These are phyloP conservation scores for Lichtheimia hyalospora DNA, from an alignment of 371 early-diverging fungal species.

Conservation along the genomic window DNA sequence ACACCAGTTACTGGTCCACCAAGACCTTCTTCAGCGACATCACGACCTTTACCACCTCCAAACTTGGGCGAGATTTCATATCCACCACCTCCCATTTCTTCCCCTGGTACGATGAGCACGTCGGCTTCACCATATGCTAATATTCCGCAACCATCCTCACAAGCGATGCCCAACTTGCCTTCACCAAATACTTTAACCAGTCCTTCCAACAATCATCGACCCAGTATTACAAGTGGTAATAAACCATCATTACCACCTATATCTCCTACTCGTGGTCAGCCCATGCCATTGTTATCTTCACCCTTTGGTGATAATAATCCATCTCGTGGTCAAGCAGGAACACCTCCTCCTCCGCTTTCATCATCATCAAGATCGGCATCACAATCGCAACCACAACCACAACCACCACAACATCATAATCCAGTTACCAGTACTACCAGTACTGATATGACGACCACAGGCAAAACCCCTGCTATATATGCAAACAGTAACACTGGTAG, in stretches of 20 bases:
- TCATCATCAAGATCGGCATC: slow-evolving; percentile 1
- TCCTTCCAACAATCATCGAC: neutral
- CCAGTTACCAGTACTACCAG: neutral
- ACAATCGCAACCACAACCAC: neutral
- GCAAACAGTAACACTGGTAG: neutral
- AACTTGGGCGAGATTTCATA: slow-evolving; percentile 8
- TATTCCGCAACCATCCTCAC: slow-evolving; percentile 4
- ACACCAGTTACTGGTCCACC: slow-evolving; percentile 5
- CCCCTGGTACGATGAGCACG: slow-evolving; percentile 6
- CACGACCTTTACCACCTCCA: slow-evolving; percentile 11
- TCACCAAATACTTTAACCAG: slow-evolving; percentile 4
- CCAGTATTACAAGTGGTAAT: neutral
- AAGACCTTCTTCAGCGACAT: slow-evolving; percentile 8
- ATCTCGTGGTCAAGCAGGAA: slow-evolving; percentile 2
- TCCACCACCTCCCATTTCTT: slow-evolving; percentile 9
- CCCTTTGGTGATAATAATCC: neutral
- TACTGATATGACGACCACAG: neutral
- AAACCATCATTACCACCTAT: slow-evolving; percentile 12
- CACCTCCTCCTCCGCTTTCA: slow-evolving; percentile 5
- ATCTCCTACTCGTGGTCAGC: slow-evolving; percentile 7
- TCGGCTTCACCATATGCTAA: slow-evolving; percentile 7
- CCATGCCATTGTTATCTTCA: slow-evolving; percentile 2
- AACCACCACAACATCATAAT: slow-evolving; percentile 1
- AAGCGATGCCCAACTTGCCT: slow-evolving; percentile 6
- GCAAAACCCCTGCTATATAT: neutral